Evolutionary conservation across 768 basidiomycete genomes (phyloP).

Genomic region (Collybiopsis confluens): DNA sequence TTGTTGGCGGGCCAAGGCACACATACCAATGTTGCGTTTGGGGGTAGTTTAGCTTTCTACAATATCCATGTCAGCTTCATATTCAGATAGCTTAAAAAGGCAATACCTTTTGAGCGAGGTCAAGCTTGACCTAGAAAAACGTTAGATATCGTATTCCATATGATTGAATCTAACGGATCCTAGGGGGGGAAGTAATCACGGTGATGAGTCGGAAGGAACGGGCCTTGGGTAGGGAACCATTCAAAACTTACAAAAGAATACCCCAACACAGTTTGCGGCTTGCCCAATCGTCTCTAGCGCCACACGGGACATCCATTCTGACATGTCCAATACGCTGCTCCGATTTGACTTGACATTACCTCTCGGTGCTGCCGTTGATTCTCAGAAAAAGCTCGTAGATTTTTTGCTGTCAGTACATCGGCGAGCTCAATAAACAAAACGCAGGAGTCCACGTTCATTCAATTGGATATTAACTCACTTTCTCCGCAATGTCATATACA

Average conservation of each 20-base stretch:
- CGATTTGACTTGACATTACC: no score
- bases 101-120: no score
- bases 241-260: conserved; percentile 31
- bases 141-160: no score
- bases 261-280: conserved; percentile 37
- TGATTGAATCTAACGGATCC: conserved; percentile 40
- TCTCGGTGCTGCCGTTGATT: no score
- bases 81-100: no score
- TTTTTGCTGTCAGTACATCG: conserved; percentile 25
- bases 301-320: conserved; percentile 42
- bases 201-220: background rate
- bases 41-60: no score
- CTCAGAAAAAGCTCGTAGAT: conserved; percentile 12
- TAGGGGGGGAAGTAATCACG: no score
- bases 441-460: no score
- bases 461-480: conserved; percentile 32
- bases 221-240: background rate
- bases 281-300: conserved; percentile 41
- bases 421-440: conserved; percentile 26
- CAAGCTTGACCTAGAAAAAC: no score
- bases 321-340: conserved; percentile 35
- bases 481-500: conserved; percentile 40
- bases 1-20: no score
- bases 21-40: no score
- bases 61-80: no score